Evolutionary conservation across 441 rosid species (phyloP).

Genomic region (Daphne laureola): DNA sequence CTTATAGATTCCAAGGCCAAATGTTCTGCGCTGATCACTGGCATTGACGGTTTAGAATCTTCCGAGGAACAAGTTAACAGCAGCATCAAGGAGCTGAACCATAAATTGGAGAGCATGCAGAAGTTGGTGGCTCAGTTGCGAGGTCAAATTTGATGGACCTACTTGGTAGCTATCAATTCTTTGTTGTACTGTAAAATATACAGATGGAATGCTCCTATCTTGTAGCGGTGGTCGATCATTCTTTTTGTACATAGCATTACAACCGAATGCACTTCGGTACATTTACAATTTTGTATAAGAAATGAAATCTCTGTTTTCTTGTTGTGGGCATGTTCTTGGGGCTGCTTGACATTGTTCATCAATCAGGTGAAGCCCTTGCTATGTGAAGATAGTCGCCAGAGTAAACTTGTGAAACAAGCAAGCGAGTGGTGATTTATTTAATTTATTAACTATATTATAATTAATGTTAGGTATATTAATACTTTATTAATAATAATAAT

Average conservation of each 20-base stretch:
- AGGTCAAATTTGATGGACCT: slow-evolving; percentile 36
- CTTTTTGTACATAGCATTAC: slow-evolving; percentile 51
- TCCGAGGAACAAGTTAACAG: slow-evolving; percentile 25
- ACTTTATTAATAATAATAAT: too few relatives aligned
- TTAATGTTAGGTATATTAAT: too few relatives aligned
- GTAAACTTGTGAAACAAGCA: too few relatives aligned
- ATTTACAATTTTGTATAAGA: too few relatives aligned
- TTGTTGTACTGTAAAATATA: slow-evolving; percentile 21
- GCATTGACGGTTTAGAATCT: slow-evolving; percentile 32
- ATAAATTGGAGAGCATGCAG: slow-evolving; percentile 66
- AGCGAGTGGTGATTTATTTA: too few relatives aligned
- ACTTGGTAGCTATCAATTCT: neutral
- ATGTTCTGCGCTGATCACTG: slow-evolving; percentile 43
- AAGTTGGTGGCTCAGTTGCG: slow-evolving; percentile 50
- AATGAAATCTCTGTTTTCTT: too few relatives aligned
- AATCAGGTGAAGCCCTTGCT: too few relatives aligned
- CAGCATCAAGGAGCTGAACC: slow-evolving; percentile 40
- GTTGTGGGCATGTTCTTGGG: too few relatives aligned
- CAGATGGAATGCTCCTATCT: slow-evolving; percentile 9
- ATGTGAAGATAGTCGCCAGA: too few relatives aligned
- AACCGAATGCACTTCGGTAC: slow-evolving; percentile 16
- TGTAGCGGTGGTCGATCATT: slow-evolving; percentile 19
- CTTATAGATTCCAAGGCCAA: slow-evolving; percentile 51
- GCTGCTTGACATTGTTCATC: too few relatives aligned
- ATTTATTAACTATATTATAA: too few relatives aligned